Base-by-base conservation (phyloP, 345 rosid genomes). In the Microcos paniculata region DNA sequence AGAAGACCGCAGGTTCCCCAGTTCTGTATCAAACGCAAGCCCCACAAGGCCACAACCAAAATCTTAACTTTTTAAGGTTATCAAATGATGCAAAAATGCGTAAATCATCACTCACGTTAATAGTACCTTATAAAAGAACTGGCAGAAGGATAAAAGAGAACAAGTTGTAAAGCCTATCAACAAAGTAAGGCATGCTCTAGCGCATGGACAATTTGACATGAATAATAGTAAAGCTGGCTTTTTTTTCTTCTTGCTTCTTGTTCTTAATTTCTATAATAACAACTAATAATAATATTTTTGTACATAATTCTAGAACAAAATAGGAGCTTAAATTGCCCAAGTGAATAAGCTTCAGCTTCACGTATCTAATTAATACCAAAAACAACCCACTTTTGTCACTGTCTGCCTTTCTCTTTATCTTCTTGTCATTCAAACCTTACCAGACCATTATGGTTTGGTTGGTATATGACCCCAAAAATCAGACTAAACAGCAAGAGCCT, bases 391-490 rank as follows among this genome's bases (percentile, higher is more conserved):
- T 59, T 78, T 65, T 53, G 77, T 55, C 77, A 59, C 45, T 31
- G 6, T 58, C 59, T 45, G 4, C 6, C 40, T 35, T 7, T 52
- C 31, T 69, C 52, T 52, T 49, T 72, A 45, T 65, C 49, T 65
- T 49, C 33, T 23, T 56, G 77, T 59, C 79, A 72, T 71, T 55
- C 69, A 71, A 59, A 67, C 77, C 77, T 63, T 43, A 70, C 85
- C 74, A 63, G 24, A 70, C 31, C 79, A 78, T 70, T 53, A 70
- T 42, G 64, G 72, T 28, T 12, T 30, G 73, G 79, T 66, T 77
- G 62, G 79, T 48, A 59, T 62, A 14, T 70, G 78, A 81, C 84
- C 84, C 82, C 78, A 75, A 86, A 72, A 85, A 73, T 40, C 59
- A 63, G 24, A 35, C 18, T 3, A 45, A 11, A 76, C 71, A 82